Evolutionary conservation across 306 rosid species (phyloP), one percentile per base, ranked within the genome.

Genomic region (Cajanus cajan): DNA sequence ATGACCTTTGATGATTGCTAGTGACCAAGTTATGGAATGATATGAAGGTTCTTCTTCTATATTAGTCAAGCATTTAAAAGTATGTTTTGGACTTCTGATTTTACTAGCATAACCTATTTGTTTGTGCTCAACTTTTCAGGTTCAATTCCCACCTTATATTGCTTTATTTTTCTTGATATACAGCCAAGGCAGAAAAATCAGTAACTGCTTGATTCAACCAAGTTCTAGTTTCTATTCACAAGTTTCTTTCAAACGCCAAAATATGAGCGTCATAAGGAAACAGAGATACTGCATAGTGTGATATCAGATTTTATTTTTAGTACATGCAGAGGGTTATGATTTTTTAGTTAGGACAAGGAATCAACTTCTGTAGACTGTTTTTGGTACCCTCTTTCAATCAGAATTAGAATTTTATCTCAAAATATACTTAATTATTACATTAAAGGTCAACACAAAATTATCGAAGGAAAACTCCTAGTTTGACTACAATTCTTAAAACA

Each of bases 1-100:
- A 8, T 82, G 83, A 73, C 78, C 86, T 21, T 69, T 44, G 84
- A 80, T 71, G 64, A 81, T 62, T 85, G 12, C 78, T 1, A 51
- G 68, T 82, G 73, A 40, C 76, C 74, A 71, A 34, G 28, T 55
- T 43, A 45, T 61, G 41, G 9, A 71, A 3, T 54, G 5, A 78
- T 73, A 54, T 54, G 74, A 71, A 70, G 39, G n/a, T 54, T 80
- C 65, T 57, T 45, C 44, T 77, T 58, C 18, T 28, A 59, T 24
- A 59, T 7, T 28, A 61, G 37, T 50, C 68, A 75, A 71, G 72
- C 57, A 71, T 78, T 81, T 79, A 45, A 68, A 81, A 57, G 71
- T 71, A 48, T 34, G 47, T 77, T 82, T 61, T 16, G 77, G 24
- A 57, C 65, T 83, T 68, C 33, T 47, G 54, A 50, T 65, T 54